Evolutionary conservation across 2,329 filamentous ascomycete genomes (phyloP).

Genomic region (Lasiodiplodia hormozganensis): DNA sequence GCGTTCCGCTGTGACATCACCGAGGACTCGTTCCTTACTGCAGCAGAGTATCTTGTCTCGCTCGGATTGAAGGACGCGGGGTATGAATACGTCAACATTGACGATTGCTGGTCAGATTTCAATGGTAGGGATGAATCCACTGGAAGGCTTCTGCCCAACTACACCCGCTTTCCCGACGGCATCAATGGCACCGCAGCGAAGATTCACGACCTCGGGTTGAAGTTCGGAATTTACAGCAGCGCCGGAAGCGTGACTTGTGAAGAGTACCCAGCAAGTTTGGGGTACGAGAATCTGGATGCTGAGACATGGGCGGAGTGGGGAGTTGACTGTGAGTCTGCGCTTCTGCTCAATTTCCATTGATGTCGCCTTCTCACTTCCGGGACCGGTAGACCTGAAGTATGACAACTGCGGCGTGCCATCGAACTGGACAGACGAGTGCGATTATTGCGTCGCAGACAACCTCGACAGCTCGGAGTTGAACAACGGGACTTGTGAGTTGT

Average conservation of each 20-base stretch:
- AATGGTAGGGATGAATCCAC: slow-evolving; percentile 57
- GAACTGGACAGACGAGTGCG: slow-evolving; percentile 49
- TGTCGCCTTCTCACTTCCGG: slow-evolving; percentile 19
- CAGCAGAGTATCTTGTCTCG: slow-evolving; percentile 56
- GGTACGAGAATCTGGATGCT: slow-evolving; percentile 65
- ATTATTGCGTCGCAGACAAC: slow-evolving; percentile 50
- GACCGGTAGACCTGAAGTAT: slow-evolving; percentile 40
- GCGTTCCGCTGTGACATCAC: slow-evolving; percentile 60
- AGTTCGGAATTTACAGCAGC: slow-evolving; percentile 69
- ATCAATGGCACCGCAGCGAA: slow-evolving; percentile 61
- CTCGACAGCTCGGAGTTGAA: slow-evolving; percentile 29
- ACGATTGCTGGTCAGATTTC: slow-evolving; percentile 64
- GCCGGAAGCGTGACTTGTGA: slow-evolving; percentile 58
- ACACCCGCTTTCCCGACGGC: slow-evolving; percentile 63
- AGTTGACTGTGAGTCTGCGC: slow-evolving; percentile 37
- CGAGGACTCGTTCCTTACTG: slow-evolving; percentile 56
- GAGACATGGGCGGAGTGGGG: slow-evolving; percentile 58
- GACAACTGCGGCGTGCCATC: slow-evolving; percentile 48
- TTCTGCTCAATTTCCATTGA: neutral
- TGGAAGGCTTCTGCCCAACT: slow-evolving; percentile 46
- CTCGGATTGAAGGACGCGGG: slow-evolving; percentile 60
- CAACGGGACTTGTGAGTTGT: too few species aligned
- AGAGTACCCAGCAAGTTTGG: slow-evolving; percentile 63
- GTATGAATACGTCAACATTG: slow-evolving; percentile 65
- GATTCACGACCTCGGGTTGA: slow-evolving; percentile 64